A percentile compares a stretch with the other conserved stretches of the same genome.
Conservation (phyloP, 768 basidiomycete genomes). For the Pleurotus tuber-regium region DNA sequence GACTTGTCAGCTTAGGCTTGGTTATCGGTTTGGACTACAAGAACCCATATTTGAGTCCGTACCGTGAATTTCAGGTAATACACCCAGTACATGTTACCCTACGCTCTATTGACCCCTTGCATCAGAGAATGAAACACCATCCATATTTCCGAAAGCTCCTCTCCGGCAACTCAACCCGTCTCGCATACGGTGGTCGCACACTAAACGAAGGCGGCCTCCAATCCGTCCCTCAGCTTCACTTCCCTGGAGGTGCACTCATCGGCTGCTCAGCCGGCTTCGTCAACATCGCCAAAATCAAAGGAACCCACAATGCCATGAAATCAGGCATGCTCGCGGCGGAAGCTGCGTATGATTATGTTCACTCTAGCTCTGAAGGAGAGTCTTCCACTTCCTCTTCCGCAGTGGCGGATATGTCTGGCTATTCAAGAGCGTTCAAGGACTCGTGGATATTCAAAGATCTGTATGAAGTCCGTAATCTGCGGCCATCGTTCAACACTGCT, state of each 20-base stretch:
- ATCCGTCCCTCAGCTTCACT: constrained; percentile 79
- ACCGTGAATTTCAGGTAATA: constrained; percentile 86
- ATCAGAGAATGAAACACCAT: constrained; percentile 87
- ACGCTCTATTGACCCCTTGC: not conserved
- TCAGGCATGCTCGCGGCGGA: constrained; percentile 97
- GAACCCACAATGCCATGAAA: constrained; percentile 99
- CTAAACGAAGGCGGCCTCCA: constrained; percentile 95
- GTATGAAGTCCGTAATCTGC: constrained; percentile 85
- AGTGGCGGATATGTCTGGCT: constrained; percentile 64
- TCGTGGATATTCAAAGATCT: constrained; percentile 90
- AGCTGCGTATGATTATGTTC: constrained; percentile 67
- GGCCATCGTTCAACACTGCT: constrained; percentile 81
- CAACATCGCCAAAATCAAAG: constrained; percentile 97
- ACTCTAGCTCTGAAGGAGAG: constrained; percentile 21
- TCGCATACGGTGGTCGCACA: constrained; percentile 88
- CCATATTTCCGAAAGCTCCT: constrained; percentile 86
- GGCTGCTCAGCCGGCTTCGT: constrained; percentile 96
- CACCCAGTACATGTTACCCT: not conserved
- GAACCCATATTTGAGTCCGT: constrained; percentile 91
- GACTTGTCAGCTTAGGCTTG: constrained; percentile 85
- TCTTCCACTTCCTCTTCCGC: constrained; percentile 11
- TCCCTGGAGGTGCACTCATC: constrained; percentile 92
- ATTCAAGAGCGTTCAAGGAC: constrained; percentile 63
- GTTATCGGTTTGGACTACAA: constrained; percentile 94
- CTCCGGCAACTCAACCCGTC: constrained; percentile 52